phyloP scores from a whole-genome alignment of 495 filamentous ascomycete genomes.

The Durotheca rogersii region DNA sequence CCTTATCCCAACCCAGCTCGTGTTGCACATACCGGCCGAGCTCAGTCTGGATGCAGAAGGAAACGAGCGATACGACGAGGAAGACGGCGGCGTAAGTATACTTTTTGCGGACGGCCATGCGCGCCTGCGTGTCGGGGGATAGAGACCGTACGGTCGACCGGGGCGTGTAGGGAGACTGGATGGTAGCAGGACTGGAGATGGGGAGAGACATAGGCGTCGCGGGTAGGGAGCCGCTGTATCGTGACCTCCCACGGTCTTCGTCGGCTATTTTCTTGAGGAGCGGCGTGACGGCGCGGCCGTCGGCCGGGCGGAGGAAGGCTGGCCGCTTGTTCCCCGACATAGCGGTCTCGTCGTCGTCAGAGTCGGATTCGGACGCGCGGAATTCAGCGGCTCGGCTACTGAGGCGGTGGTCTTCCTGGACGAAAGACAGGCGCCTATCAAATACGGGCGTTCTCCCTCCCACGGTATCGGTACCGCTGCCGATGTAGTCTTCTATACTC shows the following conservation, averaged over 20 bases:
- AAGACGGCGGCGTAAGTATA: slow-evolving; percentile 86
- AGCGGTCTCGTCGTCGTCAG: slow-evolving; percentile 27
- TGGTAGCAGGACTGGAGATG: slow-evolving; percentile 17
- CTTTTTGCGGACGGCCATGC: slow-evolving; percentile 66
- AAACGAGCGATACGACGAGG: slow-evolving; percentile 72
- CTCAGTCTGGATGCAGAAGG: slow-evolving; percentile 89
- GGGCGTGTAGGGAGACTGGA: slow-evolving; percentile 44
- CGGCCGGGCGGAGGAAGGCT: slow-evolving; percentile 49
- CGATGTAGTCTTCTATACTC: slow-evolving; percentile 30
- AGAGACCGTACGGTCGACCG: slow-evolving; percentile 61
- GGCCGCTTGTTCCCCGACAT: slow-evolving; percentile 36
- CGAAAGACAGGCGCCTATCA: slow-evolving; percentile 22
- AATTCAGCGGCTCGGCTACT: slow-evolving; percentile 4
- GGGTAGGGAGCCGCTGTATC: slow-evolving; percentile 42
- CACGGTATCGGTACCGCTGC: slow-evolving; percentile 31
- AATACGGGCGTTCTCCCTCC: slow-evolving; percentile 26
- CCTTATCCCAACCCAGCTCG: slow-evolving; percentile 87
- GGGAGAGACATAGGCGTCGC: slow-evolving; percentile 25
- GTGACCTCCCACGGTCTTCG: slow-evolving; percentile 53
- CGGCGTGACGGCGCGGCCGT: slow-evolving; percentile 56
- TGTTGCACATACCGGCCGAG: slow-evolving; percentile 91
- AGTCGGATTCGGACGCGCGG: slow-evolving; percentile 21
- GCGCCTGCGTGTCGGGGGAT: slow-evolving; percentile 57
- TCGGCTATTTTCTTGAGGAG: slow-evolving; percentile 48
- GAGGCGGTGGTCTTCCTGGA: slow-evolving; percentile 23